These are phyloP conservation scores for Oxyria digyna DNA, from an alignment of 148 eudicot genomes.

Conservation along the genomic window DNA sequence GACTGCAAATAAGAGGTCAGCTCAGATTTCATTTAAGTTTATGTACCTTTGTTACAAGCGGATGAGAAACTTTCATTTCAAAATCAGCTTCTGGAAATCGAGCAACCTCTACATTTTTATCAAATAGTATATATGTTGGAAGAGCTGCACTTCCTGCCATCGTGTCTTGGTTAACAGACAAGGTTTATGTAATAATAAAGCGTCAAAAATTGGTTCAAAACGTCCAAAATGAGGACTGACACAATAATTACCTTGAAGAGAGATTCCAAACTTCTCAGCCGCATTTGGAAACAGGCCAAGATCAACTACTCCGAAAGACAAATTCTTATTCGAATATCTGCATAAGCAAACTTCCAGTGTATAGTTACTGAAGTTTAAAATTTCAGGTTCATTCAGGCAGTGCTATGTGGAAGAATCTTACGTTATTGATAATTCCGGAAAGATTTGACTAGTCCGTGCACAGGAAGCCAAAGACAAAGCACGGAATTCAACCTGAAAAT, in stretches of 20 bases:
- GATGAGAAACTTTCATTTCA: constrained; percentile 36
- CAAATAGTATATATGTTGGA: constrained; percentile 75
- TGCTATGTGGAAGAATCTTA: constrained; percentile 26
- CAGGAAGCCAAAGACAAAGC: constrained; percentile 53
- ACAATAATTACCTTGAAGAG: constrained; percentile 32
- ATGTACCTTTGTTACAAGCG: constrained; percentile 61
- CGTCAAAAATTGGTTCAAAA: background rate
- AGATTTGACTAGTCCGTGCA: constrained; percentile 51
- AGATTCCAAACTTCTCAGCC: constrained; percentile 69
- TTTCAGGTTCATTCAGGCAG: background rate
- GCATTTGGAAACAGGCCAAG: constrained; percentile 93
- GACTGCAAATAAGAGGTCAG: background rate
- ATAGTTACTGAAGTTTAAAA: background rate
- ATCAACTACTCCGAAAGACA: constrained; percentile 83
- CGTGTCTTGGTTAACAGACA: constrained; percentile 1
- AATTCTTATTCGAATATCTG: constrained; percentile 77
- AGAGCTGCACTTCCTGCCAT: constrained; percentile 46
- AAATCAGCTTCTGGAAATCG: constrained; percentile 60
- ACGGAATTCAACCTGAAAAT: constrained; percentile 83
- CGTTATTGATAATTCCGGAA: constrained; percentile 94
- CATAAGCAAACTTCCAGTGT: constrained; percentile 1
- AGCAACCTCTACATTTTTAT: constrained; percentile 44
- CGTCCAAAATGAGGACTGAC: background rate
- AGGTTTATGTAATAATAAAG: background rate
- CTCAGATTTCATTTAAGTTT: background rate